Evolutionary conservation across 148 eudicot species (phyloP).

Genomic region (Cornus florida): DNA sequence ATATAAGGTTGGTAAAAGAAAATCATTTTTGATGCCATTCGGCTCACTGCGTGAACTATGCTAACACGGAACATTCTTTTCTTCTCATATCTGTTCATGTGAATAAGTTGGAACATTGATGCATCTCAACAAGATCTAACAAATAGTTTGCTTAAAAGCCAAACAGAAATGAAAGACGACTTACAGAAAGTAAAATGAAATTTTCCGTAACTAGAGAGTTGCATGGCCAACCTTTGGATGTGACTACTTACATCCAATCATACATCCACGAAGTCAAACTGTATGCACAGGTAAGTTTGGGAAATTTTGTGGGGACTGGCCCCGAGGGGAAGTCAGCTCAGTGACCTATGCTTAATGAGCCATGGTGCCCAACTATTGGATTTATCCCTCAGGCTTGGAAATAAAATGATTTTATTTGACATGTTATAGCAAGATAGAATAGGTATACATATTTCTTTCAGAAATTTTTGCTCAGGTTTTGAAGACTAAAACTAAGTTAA

Average conservation of each 20-base stretch:
- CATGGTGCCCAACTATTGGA: too few relatives aligned
- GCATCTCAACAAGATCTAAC: background rate
- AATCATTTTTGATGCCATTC: constrained; percentile 18
- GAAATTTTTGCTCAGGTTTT: background rate
- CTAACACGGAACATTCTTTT: constrained; percentile 13
- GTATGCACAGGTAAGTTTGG: too few relatives aligned
- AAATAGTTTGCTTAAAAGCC: background rate
- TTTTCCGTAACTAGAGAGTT: too few relatives aligned
- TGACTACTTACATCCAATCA: too few relatives aligned
- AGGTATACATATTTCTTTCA: background rate
- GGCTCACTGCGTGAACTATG: constrained; percentile 7
- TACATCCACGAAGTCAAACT: too few relatives aligned
- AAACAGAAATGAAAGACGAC: background rate
- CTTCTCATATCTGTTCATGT: constrained; percentile 15
- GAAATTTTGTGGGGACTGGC: too few relatives aligned
- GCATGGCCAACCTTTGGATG: too few relatives aligned
- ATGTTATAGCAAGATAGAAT: too few relatives aligned
- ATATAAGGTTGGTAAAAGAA: constrained; percentile 7
- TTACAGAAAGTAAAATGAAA: too few relatives aligned
- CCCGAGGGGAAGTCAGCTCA: too few relatives aligned
- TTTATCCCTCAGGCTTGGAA: too few relatives aligned
- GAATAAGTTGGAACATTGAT: background rate
- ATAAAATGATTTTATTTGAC: background rate
- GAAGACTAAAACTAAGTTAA: background rate
- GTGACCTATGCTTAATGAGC: too few relatives aligned